Percentiles rank a stretch among this genome's conserved stretches.
phyloP scores from a whole-genome alignment of 495 filamentous ascomycete species.

The Chaetomidium leptoderma region DNA sequence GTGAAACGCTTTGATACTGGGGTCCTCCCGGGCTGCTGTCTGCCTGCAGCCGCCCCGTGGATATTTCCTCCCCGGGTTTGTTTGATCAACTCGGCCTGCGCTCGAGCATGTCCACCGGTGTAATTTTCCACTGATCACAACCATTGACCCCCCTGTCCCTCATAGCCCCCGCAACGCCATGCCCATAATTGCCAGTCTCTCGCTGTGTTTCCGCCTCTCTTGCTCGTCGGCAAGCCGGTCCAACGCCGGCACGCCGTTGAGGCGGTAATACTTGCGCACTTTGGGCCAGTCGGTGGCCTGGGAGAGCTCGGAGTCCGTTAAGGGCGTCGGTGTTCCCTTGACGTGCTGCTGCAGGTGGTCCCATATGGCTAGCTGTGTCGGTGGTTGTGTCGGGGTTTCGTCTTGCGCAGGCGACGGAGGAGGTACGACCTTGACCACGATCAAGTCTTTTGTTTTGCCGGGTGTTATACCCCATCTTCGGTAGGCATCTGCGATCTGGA shows the following conservation, averaged over 20 bases:
- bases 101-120: too few relatives aligned
- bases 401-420: background rate
- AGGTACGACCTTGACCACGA: slow-evolving; percentile 67
- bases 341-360: slow-evolving; percentile 60
- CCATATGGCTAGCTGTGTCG: slow-evolving; percentile 53
- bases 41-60: too few relatives aligned
- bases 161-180: slow-evolving; percentile 70
- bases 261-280: slow-evolving; percentile 78
- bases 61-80: too few relatives aligned
- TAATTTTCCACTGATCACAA: too few relatives aligned
- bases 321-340: slow-evolving; percentile 55
- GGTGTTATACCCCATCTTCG: slow-evolving; percentile 76
- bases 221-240: slow-evolving; percentile 33
- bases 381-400: slow-evolving; percentile 3
- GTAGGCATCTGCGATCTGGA: slow-evolving; percentile 85
- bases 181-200: slow-evolving; percentile 59
- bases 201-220: slow-evolving; percentile 49
- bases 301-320: slow-evolving; percentile 59
- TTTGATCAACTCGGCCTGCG: too few relatives aligned
- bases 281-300: slow-evolving; percentile 59
- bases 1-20: too few relatives aligned
- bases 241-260: slow-evolving; percentile 52
- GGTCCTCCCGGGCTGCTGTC: too few relatives aligned
- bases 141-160: background rate
- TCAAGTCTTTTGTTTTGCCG: slow-evolving; percentile 57